These are phyloP conservation scores for Aureobasidium sp. DNA, from an alignment of 2,329 filamentous ascomycete species.

Conservation along the genomic window DNA sequence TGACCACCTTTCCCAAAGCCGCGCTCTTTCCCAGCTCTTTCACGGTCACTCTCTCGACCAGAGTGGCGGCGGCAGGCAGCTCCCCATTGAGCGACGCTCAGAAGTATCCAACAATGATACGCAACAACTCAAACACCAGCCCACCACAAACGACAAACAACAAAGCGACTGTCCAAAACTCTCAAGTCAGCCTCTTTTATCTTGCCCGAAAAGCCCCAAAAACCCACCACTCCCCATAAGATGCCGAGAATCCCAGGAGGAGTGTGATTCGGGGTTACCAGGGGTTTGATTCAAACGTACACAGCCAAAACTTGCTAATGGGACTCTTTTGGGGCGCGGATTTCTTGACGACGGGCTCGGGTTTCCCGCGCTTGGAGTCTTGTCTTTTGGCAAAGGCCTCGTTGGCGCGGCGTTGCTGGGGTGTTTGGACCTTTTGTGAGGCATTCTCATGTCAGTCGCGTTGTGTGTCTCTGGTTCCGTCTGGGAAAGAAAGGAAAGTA, in stretches of 20 bases:
- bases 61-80: no score
- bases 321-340: conserved; percentile 35
- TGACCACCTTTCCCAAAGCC: not conserved
- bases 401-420: conserved; percentile 74
- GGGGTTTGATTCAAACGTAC: conserved; percentile 39
- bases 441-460: no score
- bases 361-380: conserved; percentile 67
- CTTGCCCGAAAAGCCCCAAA: no score
- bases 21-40: not conserved
- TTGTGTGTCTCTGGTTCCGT: no score
- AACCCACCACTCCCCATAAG: no score
- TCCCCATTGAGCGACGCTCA: not conserved
- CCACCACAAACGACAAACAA: conserved; percentile 59
- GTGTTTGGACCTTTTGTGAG: conserved; percentile 70
- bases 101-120: conserved; percentile 36
- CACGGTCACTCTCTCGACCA: not conserved
- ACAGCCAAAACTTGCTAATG: conserved; percentile 51
- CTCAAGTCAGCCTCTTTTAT: conserved; percentile 45
- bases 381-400: conserved; percentile 69
- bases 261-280: no score
- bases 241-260: no score
- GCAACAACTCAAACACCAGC: conserved; percentile 51
- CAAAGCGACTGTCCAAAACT: conserved; percentile 52
- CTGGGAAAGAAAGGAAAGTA: no score
- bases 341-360: conserved; percentile 41